These are phyloP conservation scores for Trichoderma orchidacearum DNA, from an alignment of 495 filamentous ascomycete species.

Conservation along the genomic window DNA sequence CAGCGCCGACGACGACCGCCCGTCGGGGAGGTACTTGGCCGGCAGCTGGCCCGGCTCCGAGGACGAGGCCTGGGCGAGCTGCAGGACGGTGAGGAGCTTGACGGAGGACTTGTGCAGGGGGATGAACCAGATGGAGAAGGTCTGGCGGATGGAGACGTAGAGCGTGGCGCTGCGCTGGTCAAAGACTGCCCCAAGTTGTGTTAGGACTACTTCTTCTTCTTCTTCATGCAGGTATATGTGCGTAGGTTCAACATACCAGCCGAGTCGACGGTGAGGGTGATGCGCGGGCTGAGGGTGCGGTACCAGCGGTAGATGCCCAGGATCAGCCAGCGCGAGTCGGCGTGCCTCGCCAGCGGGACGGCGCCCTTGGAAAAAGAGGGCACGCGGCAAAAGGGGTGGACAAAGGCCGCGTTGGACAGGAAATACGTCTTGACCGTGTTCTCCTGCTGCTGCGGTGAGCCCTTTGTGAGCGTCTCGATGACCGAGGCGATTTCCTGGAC, in stretches of 20 bases:
- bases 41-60: background rate
- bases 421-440: conserved; percentile 56
- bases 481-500: conserved; percentile 39
- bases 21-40: background rate
- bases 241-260: conserved; percentile 34
- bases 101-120: conserved; percentile 58
- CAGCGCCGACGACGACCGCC: conserved; percentile 2
- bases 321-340: conserved; percentile 47
- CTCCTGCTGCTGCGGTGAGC: conserved; percentile 46
- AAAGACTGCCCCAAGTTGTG: conserved; percentile 39
- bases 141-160: conserved; percentile 56
- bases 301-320: conserved; percentile 73
- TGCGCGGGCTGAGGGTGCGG: conserved; percentile 66
- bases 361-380: conserved; percentile 33
- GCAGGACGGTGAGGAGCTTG: conserved; percentile 58
- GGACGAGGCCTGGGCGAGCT: conserved; percentile 28
- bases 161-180: conserved; percentile 49
- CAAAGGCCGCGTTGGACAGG: conserved; percentile 52
- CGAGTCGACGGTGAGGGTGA: conserved; percentile 54
- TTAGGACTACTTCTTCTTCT: too few relatives aligned
- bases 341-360: conserved; percentile 28
- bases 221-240: too few relatives aligned
- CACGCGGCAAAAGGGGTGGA: conserved; percentile 70
- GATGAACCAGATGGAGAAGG: conserved; percentile 64
- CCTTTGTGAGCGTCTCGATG: conserved; percentile 53